phyloP scores from a whole-genome alignment of 139 green algal species.

The Mesostigma viride region DNA sequence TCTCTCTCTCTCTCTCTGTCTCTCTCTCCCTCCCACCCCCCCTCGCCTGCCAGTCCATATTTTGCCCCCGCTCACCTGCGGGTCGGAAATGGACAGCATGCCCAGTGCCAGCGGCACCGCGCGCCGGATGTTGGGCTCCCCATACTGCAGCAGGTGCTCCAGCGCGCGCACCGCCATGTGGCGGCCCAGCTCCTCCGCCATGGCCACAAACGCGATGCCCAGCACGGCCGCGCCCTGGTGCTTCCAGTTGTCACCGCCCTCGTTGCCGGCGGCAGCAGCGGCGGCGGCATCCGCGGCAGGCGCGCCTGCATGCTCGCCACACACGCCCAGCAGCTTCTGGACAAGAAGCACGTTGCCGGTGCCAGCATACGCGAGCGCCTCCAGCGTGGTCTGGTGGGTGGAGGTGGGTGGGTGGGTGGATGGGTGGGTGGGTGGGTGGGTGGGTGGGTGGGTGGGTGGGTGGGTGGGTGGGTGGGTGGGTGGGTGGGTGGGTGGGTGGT shows the following conservation, averaged over 20 bases:
- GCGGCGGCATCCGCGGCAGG: too few relatives aligned
- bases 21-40: too few relatives aligned
- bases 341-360: slow-evolving; percentile 89
- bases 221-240: slow-evolving; percentile 70
- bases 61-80: slow-evolving; percentile 20
- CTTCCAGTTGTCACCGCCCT: background rate
- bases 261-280: too few relatives aligned
- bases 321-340: slow-evolving; percentile 77
- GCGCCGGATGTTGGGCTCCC: slow-evolving; percentile 48
- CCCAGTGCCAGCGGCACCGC: slow-evolving; percentile 81
- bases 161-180: slow-evolving; percentile 76
- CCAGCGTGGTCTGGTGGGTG: slow-evolving; percentile 61
- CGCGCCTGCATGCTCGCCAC: slow-evolving; percentile 56
- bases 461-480: too few relatives aligned
- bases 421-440: too few relatives aligned
- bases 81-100: slow-evolving; percentile 75
- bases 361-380: slow-evolving; percentile 82
- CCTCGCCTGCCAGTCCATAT: too few relatives aligned
- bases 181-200: slow-evolving; percentile 83
- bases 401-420: too few relatives aligned
- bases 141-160: slow-evolving; percentile 91
- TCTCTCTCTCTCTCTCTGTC: too few relatives aligned
- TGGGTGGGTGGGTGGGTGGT: too few relatives aligned
- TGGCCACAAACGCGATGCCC: slow-evolving; percentile 80
- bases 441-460: too few relatives aligned